Evolutionary conservation across 2,329 filamentous ascomycete species (phyloP).

Genomic region (Didymella lethalis): DNA sequence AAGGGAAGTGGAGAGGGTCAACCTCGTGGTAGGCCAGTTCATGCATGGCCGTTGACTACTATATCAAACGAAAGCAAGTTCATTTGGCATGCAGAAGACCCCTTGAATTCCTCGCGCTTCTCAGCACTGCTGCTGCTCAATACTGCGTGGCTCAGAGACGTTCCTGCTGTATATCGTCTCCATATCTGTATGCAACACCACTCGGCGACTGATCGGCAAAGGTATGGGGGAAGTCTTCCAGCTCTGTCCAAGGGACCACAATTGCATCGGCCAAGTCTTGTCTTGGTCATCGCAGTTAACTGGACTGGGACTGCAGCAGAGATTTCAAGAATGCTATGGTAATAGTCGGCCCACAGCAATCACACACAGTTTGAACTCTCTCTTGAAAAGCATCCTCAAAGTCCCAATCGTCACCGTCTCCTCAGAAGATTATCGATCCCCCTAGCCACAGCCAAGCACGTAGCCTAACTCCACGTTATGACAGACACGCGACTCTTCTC

Average conservation of each 20-base stretch:
- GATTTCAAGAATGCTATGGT: neutral
- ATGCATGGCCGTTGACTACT: neutral
- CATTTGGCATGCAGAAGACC: neutral
- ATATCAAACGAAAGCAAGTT: too few species aligned
- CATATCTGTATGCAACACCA: neutral
- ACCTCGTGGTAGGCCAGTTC: neutral
- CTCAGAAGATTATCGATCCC: neutral
- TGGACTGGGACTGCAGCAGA: neutral
- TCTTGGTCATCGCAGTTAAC: neutral
- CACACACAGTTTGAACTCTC: neutral
- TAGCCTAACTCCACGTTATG: neutral
- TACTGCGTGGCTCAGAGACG: neutral
- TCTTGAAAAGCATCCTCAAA: neutral
- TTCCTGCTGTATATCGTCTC: neutral
- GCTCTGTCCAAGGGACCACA: neutral
- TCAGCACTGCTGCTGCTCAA: neutral
- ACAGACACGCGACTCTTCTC: slow-evolving; percentile 32
- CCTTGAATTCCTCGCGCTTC: too few species aligned
- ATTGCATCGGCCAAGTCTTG: slow-evolving; percentile 5
- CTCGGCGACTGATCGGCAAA: slow-evolving; percentile 19
- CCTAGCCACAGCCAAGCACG: neutral
- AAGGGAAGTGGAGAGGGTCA: neutral
- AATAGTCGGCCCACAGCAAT: neutral
- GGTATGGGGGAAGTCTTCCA: neutral
- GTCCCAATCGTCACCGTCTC: neutral